Evolutionary conservation across 495 filamentous ascomycete species (phyloP).

Genomic region (Neurospora tetraspora): DNA sequence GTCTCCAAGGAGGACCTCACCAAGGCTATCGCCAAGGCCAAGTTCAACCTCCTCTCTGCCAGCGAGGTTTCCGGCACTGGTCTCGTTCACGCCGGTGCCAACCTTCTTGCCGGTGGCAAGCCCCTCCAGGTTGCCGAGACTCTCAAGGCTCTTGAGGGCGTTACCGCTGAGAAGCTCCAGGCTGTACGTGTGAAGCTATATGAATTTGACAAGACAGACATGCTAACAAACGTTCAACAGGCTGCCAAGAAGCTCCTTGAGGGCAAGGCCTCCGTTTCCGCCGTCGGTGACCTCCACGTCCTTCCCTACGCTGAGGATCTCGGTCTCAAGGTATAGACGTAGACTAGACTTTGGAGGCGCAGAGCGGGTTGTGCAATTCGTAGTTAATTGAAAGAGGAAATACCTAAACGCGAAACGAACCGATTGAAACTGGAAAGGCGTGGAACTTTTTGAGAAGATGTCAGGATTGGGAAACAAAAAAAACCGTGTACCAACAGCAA

Average conservation of each 20-base stretch:
- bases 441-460: not conserved
- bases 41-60: slow-evolving; percentile 82
- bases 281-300: slow-evolving; percentile 79
- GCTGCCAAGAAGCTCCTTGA: slow-evolving; percentile 75
- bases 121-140: slow-evolving; percentile 79
- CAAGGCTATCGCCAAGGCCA: slow-evolving; percentile 86
- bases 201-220: slow-evolving; percentile 1
- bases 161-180: slow-evolving; percentile 77
- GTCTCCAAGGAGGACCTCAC: slow-evolving; percentile 74
- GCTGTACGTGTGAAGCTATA: slow-evolving; percentile 49
- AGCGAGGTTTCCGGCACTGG: slow-evolving; percentile 71
- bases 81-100: slow-evolving; percentile 40
- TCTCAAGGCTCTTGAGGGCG: slow-evolving; percentile 65
- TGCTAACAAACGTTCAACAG: slow-evolving; percentile 39
- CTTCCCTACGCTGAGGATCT: slow-evolving; percentile 91
- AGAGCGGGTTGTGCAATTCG: not conserved
- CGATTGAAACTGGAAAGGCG: not conserved
- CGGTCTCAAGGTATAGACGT: slow-evolving; percentile 80
- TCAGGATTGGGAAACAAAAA: not conserved
- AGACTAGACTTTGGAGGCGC: not conserved
- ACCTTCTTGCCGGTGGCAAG: slow-evolving; percentile 65
- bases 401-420: slow-evolving; percentile 1
- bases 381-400: not conserved
- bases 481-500: not conserved
- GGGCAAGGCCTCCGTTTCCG: slow-evolving; percentile 76